phyloP scores from a whole-genome alignment of 108 stramenopile genomes.

The Nannochloropsis gaditana region DNA sequence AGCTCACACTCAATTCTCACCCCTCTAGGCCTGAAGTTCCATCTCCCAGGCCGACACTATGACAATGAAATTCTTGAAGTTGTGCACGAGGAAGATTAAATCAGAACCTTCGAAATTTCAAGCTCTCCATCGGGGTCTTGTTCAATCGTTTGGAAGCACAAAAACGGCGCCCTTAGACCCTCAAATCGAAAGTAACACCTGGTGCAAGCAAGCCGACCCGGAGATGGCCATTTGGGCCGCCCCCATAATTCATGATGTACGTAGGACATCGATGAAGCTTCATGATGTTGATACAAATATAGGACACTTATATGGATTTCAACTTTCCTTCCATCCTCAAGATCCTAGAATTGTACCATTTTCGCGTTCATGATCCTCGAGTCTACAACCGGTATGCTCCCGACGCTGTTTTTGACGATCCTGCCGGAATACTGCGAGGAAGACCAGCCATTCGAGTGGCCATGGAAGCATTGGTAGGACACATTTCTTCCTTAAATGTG shows the following conservation, averaged over 20 bases:
- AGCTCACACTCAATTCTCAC: too few species aligned
- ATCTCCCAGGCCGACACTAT: too few species aligned
- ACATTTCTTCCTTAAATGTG: too few species aligned
- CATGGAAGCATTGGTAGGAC: not conserved
- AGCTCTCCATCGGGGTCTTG: too few species aligned
- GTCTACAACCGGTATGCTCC: not conserved
- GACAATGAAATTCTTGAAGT: too few species aligned
- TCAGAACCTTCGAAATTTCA: too few species aligned
- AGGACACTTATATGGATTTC: too few species aligned
- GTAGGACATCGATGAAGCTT: not conserved
- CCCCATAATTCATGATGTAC: not conserved
- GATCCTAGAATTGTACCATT: conserved; percentile 4
- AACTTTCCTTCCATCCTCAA: not conserved
- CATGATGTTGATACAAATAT: too few species aligned
- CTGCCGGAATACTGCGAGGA: not conserved
- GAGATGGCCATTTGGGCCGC: not conserved
- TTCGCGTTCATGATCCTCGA: not conserved
- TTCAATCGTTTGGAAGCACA: too few species aligned
- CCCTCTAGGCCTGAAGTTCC: too few species aligned
- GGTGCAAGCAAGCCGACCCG: conserved; percentile 1
- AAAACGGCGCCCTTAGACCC: not conserved
- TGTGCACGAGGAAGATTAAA: too few species aligned
- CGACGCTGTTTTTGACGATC: not conserved
- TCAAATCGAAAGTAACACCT: not conserved
- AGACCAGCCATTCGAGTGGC: not conserved